Conservation (phyloP, 139 green algal species). For the Choricystis sp. region DNA sequence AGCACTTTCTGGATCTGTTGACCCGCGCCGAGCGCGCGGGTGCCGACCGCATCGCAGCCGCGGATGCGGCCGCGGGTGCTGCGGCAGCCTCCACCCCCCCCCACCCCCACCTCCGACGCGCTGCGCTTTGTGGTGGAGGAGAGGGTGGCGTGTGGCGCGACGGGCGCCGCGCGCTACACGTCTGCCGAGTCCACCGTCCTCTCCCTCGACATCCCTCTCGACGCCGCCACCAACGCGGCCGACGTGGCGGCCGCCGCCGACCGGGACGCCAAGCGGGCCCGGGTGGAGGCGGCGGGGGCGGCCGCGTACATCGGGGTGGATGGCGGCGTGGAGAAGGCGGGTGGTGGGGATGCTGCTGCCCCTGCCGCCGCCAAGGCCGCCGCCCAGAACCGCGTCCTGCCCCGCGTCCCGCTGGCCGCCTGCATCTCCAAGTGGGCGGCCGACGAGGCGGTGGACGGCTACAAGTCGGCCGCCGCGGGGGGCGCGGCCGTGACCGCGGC, state of each 20-base stretch:
- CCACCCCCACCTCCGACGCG: not conserved
- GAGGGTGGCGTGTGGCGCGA: slow-evolving; percentile 34
- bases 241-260: slow-evolving; percentile 51
- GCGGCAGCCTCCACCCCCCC: not conserved
- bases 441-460: slow-evolving; percentile 56
- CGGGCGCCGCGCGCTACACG: slow-evolving; percentile 45
- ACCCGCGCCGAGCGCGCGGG: slow-evolving; percentile 21
- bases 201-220: slow-evolving; percentile 65
- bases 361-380: slow-evolving; percentile 7
- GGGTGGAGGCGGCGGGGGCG: slow-evolving; percentile 40
- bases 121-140: slow-evolving; percentile 25
- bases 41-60: slow-evolving; percentile 14
- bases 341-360: not conserved
- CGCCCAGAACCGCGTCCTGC: slow-evolving; percentile 19
- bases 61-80: not conserved
- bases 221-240: slow-evolving; percentile 66
- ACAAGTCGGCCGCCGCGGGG: slow-evolving; percentile 51
- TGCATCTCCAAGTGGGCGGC: slow-evolving; percentile 59
- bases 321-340: not conserved
- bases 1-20: slow-evolving; percentile 67
- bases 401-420: slow-evolving; percentile 62
- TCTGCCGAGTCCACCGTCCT: slow-evolving; percentile 32
- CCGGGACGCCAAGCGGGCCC: slow-evolving; percentile 50
- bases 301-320: slow-evolving; percentile 31
- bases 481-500: slow-evolving; percentile 6